These are phyloP conservation scores for Scortechinia acanthostroma DNA, from an alignment of 2,329 filamentous ascomycete genomes.

Conservation along the genomic window DNA sequence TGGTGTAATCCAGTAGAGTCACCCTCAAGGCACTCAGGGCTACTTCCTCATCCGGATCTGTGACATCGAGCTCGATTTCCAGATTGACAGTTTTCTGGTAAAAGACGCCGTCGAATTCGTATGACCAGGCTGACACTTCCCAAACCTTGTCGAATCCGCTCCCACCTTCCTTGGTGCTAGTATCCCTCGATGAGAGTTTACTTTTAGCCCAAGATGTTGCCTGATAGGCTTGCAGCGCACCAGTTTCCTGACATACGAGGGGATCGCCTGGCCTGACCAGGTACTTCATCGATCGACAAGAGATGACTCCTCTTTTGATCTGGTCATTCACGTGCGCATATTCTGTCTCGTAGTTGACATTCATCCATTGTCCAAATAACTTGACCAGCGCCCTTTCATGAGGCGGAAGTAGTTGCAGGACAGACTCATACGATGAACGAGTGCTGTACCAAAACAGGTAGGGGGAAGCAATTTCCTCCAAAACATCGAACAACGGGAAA, in stretches of 20 bases:
- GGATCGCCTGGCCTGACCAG: constrained; percentile 3
- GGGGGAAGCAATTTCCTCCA: neutral
- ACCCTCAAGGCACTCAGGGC: constrained; percentile 1
- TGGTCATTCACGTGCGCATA: constrained; percentile 2
- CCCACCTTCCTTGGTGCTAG: neutral
- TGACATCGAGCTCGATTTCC: neutral
- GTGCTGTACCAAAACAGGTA: neutral
- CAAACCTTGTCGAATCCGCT: neutral
- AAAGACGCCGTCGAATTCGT: neutral
- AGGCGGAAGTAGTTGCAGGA: neutral
- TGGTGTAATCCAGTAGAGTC: constrained; percentile 3
- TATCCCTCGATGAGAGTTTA: neutral
- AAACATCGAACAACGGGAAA: neutral
- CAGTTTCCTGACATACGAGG: neutral
- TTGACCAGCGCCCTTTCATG: constrained; percentile 3
- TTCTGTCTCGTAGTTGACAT: constrained; percentile 1
- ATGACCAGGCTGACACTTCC: neutral
- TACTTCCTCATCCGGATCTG: constrained; percentile 3
- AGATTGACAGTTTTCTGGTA: neutral
- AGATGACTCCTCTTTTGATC: neutral
- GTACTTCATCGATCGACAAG: constrained; percentile 2
- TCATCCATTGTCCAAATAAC: constrained; percentile 6
- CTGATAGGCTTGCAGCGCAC: neutral
- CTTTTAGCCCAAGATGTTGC: neutral
- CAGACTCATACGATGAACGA: neutral